These are phyloP conservation scores for Flaveria linearis DNA, from an alignment of 129 eudicot species.

Conservation along the genomic window DNA sequence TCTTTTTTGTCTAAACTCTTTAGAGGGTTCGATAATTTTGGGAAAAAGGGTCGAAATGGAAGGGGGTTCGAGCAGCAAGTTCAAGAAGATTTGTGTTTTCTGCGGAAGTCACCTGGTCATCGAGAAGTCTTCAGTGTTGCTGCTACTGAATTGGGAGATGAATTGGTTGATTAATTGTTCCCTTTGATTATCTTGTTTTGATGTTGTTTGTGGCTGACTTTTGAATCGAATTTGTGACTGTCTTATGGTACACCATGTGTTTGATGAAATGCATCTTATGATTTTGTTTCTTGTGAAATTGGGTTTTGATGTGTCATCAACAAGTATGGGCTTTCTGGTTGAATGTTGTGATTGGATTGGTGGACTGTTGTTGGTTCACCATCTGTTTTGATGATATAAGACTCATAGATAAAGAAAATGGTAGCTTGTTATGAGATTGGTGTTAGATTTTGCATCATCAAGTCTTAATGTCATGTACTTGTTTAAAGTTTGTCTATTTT, in stretches of 20 bases:
- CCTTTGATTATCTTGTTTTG: not conserved
- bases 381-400: constrained; percentile 27
- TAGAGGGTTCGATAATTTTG: constrained; percentile 18
- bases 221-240: constrained; percentile 10
- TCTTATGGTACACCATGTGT: constrained; percentile 22
- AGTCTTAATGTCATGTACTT: not conserved
- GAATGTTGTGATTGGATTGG: constrained; percentile 8
- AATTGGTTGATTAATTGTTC: constrained; percentile 60
- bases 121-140: constrained; percentile 86
- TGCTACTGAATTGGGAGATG: constrained; percentile 82
- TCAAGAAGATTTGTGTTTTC: constrained; percentile 83
- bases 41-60: constrained; percentile 43
- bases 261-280: constrained; percentile 19
- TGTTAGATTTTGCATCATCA: constrained; percentile 19
- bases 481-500: not conserved
- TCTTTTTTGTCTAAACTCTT: constrained; percentile 23
- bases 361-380: constrained; percentile 16
- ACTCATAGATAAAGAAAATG: constrained; percentile 21
- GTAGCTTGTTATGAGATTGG: not conserved
- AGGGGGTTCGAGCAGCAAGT: constrained; percentile 47
- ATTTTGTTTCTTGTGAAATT: constrained; percentile 8
- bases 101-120: constrained; percentile 90
- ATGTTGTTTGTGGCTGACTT: not conserved
- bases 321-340: not conserved
- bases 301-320: not conserved